phyloP scores from a whole-genome alignment of 2,329 filamentous ascomycete genomes.

The Penicillium sp. region DNA sequence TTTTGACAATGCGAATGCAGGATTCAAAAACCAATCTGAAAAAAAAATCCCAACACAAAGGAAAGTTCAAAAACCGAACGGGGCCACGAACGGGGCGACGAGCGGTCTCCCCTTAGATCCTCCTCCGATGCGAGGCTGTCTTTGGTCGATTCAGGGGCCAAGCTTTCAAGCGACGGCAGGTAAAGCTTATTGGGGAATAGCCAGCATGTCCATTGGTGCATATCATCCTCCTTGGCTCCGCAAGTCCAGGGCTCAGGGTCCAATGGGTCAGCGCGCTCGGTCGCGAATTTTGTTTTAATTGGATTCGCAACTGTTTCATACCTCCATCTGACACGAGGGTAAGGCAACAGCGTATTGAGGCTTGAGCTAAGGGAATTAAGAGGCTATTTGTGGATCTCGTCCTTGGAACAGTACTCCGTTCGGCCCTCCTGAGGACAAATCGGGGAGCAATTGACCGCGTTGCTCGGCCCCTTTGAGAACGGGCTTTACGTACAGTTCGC shows the following conservation, averaged over 20 bases:
- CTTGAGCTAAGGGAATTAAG: neutral
- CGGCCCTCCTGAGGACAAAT: neutral
- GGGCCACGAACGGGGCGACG: neutral
- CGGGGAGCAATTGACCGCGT: neutral
- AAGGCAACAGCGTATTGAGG: conserved; percentile 10
- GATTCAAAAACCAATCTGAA: neutral
- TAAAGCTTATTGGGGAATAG: neutral
- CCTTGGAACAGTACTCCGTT: neutral
- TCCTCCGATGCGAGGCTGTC: neutral
- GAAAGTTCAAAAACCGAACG: neutral
- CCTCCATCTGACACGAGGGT: conserved; percentile 4
- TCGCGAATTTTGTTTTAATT: neutral
- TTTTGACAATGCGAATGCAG: neutral
- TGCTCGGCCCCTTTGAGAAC: neutral
- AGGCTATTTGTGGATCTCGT: neutral
- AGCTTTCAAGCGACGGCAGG: conserved; percentile 8
- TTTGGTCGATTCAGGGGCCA: neutral
- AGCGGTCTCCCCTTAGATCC: neutral
- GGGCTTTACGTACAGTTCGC: neutral
- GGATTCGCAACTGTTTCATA: neutral
- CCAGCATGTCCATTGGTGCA: neutral
- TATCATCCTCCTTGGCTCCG: neutral
- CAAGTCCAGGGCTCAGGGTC: neutral
- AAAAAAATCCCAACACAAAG: neutral
- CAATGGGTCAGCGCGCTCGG: neutral